phyloP scores from a whole-genome alignment of 228 moss, liverwort and hornwort species.

The Sphagnum fallax region DNA sequence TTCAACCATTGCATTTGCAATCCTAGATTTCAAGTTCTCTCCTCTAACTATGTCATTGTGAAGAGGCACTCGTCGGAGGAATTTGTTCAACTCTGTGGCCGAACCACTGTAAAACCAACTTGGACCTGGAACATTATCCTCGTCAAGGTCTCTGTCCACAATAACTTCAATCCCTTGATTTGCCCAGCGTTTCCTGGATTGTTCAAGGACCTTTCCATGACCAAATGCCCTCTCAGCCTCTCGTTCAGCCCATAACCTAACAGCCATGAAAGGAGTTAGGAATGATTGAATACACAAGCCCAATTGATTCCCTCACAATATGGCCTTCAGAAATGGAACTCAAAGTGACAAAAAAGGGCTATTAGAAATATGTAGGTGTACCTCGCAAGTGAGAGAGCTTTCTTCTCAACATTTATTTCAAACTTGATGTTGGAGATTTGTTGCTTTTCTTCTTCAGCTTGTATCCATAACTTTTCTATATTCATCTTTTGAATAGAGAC shows the following conservation, averaged over 20 bases:
- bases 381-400: conserved; percentile 81
- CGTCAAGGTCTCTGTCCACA: conserved; percentile 31
- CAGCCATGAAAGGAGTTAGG: conserved; percentile 8
- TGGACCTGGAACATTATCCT: conserved; percentile 77
- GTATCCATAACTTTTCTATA: conserved; percentile 40
- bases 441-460: conserved; percentile 60
- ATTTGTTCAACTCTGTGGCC: conserved; percentile 24
- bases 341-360: no score
- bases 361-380: conserved; percentile 5
- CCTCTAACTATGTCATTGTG: conserved; percentile 10
- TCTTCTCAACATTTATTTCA: conserved; percentile 80
- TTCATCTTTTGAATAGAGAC: conserved; percentile 68
- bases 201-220: conserved; percentile 68
- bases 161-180: conserved; percentile 68
- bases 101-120: conserved; percentile 73
- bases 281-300: no score
- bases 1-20: conserved; percentile 43
- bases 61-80: neutral
- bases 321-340: no score
- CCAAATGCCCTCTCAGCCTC: conserved; percentile 78
- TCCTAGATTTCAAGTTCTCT: conserved; percentile 52
- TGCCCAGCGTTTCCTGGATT: conserved; percentile 79
- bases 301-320: no score
- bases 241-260: conserved; percentile 82
- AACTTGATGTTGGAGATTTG: conserved; percentile 30